These are phyloP conservation scores for Thuidium tamariscinum DNA, from an alignment of 225 moss, liverwort and hornwort species.

Conservation along the genomic window DNA sequence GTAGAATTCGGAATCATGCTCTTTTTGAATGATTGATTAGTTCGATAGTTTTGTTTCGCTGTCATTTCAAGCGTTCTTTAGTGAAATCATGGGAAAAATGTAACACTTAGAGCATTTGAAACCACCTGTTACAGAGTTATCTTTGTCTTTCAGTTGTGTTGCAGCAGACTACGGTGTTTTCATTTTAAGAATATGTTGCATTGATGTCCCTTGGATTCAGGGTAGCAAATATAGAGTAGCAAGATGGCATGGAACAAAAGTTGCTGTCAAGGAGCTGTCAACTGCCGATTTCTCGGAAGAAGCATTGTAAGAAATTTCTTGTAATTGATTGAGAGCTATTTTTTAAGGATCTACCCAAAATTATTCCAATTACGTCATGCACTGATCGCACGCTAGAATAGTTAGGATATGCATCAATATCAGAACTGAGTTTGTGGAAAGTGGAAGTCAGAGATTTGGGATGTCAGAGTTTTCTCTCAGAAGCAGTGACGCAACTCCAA, in stretches of 20 bases:
- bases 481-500: neutral
- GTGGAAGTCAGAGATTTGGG: neutral
- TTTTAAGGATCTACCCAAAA: neutral
- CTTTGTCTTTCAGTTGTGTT: neutral
- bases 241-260: conserved; percentile 84
- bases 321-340: neutral
- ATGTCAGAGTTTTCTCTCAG: neutral
- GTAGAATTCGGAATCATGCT: neutral
- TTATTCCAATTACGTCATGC: neutral
- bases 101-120: neutral
- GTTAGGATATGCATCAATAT: neutral
- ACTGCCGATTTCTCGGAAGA: conserved; percentile 40
- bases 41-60: neutral
- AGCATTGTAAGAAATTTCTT: conserved; percentile 20
- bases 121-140: neutral
- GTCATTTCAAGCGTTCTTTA: neutral
- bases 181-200: neutral
- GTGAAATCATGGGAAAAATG: neutral
- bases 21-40: neutral
- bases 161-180: conserved; percentile 15
- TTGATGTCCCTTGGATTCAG: conserved; percentile 19
- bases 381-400: neutral
- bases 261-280: conserved; percentile 72
- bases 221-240: conserved; percentile 58
- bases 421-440: neutral